A percentile compares a stretch with the other conserved stretches of the same genome.
Conservation (phyloP, 2,329 filamentous ascomycete genomes). For the Cercospora citrullina region DNA sequence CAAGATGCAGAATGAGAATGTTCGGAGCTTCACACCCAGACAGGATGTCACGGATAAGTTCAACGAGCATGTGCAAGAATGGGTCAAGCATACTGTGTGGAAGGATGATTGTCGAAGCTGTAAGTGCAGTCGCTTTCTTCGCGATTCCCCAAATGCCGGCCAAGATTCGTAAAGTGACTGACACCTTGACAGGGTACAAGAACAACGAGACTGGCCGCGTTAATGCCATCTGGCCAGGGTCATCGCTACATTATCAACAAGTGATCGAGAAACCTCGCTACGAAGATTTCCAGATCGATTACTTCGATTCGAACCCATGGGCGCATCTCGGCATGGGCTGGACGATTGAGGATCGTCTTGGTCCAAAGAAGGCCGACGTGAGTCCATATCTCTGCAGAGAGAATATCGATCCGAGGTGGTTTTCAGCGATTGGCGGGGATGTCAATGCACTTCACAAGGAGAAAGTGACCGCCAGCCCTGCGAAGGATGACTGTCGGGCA, state of each 20-base stretch:
- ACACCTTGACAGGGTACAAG: constrained; percentile 39
- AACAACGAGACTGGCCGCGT: constrained; percentile 50
- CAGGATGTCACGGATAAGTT: constrained; percentile 46
- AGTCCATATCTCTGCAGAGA: constrained; percentile 44
- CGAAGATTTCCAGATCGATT: constrained; percentile 48
- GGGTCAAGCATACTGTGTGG: constrained; percentile 54
- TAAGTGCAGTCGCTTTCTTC: background rate
- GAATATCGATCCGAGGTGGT: constrained; percentile 47
- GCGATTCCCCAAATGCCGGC: no score
- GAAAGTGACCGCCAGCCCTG: background rate
- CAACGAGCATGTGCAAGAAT: constrained; percentile 47
- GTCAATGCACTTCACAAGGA: constrained; percentile 15
- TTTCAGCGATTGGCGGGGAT: constrained; percentile 31
- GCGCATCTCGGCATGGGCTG: constrained; percentile 47
- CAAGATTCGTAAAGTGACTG: no score
- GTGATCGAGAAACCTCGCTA: constrained; percentile 44
- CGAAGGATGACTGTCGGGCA: background rate
- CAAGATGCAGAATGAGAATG: constrained; percentile 50
- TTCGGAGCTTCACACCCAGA: constrained; percentile 44
- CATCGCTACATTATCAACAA: constrained; percentile 51
- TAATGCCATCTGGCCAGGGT: constrained; percentile 53
- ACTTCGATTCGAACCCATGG: constrained; percentile 45
- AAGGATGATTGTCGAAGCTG: constrained; percentile 44
- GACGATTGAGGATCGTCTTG: constrained; percentile 35
- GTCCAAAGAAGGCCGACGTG: constrained; percentile 35